phyloP scores from a whole-genome alignment of 2,329 filamentous ascomycete genomes.

The Fusarium sterilihyphosum region DNA sequence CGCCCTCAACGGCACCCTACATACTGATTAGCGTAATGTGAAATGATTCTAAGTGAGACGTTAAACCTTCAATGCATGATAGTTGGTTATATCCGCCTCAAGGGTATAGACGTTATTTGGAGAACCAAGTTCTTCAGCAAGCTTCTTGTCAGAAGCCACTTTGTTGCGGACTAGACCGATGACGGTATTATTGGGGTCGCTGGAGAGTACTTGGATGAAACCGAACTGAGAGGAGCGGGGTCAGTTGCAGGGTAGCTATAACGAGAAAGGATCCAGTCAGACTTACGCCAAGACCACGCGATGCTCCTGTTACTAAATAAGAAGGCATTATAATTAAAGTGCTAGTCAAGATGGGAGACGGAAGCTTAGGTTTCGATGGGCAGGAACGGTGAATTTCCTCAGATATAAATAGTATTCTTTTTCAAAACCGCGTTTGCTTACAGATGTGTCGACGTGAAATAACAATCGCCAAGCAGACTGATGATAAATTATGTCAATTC shows the following conservation, averaged over 20 bases:
- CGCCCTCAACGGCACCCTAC: background rate
- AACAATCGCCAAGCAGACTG: too few species aligned
- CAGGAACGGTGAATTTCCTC: too few species aligned
- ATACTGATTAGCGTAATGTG: rapidly evolving
- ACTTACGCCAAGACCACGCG: background rate
- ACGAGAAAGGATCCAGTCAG: rapidly evolving
- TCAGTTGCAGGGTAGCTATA: background rate
- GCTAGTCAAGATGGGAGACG: rapidly evolving
- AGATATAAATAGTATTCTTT: rapidly evolving
- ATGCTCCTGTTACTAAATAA: background rate
- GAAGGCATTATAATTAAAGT: background rate
- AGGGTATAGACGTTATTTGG: background rate
- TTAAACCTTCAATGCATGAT: background rate
- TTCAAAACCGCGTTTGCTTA: rapidly evolving
- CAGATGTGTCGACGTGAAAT: too few species aligned
- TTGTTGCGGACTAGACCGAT: background rate
- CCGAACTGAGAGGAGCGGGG: background rate
- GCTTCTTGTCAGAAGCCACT: background rate
- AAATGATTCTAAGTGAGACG: rapidly evolving
- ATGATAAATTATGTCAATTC: too few species aligned
- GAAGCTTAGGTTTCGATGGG: rapidly evolving
- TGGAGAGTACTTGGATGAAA: background rate
- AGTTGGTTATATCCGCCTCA: background rate
- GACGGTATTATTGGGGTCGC: background rate
- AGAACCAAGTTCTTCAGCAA: background rate